Conservation (phyloP, 1,139 yeast species). For the Lodderomyces metapsilosis region DNA sequence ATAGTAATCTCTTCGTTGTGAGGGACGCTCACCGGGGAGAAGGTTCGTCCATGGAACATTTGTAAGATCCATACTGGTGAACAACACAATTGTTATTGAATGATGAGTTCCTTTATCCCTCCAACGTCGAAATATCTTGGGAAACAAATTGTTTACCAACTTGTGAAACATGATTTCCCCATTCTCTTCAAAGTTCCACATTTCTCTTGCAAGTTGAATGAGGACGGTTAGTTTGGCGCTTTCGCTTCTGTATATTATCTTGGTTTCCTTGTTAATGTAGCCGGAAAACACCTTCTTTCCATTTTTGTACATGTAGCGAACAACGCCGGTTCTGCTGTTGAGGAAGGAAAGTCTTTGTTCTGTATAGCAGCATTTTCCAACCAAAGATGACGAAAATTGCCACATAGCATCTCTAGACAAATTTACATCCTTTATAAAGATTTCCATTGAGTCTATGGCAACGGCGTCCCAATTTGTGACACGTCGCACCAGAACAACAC, state of each 20-base stretch:
- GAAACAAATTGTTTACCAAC: constrained; percentile 85
- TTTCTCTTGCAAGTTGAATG: constrained; percentile 87
- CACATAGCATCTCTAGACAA: constrained; percentile 94
- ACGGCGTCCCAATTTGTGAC: constrained; percentile 40
- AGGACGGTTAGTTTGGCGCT: constrained; percentile 81
- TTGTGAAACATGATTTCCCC: constrained; percentile 95
- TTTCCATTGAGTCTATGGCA: constrained; percentile 79
- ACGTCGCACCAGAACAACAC: constrained; percentile 53
- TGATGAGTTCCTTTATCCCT: constrained; percentile 84
- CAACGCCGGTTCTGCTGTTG: constrained; percentile 56
- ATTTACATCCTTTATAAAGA: constrained; percentile 77
- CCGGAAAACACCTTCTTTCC: constrained; percentile 66
- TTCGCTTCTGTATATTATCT: constrained; percentile 83
- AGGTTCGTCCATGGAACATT: constrained; percentile 55
- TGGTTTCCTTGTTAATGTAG: constrained; percentile 72
- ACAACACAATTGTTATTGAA: constrained; percentile 83
- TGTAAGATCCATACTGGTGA: constrained; percentile 74
- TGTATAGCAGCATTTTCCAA: constrained; percentile 62
- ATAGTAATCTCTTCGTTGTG: constrained; percentile 73
- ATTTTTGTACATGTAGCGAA: constrained; percentile 65
- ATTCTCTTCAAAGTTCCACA: constrained; percentile 98
- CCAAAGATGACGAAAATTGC: constrained; percentile 65
- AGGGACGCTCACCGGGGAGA: constrained; percentile 71
- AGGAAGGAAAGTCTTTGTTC: constrained; percentile 67
- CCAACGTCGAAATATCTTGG: constrained; percentile 88